Evolutionary conservation across 371 early-diverging fungal genomes (phyloP).

Genomic region (Chytridium lagenaria): DNA sequence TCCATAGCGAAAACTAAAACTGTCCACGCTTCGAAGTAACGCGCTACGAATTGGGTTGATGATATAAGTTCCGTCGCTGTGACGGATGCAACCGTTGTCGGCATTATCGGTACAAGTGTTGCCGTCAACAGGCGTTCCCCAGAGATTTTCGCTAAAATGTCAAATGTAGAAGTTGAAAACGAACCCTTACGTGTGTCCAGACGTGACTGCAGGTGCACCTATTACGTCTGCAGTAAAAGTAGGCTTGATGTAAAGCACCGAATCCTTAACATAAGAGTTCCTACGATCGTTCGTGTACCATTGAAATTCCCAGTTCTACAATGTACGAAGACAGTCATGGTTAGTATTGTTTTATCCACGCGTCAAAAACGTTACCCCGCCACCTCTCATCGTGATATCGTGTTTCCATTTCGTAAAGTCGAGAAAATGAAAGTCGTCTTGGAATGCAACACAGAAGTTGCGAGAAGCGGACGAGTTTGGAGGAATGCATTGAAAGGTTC

Average conservation of each 20-base stretch:
- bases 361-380: slow-evolving; percentile 17
- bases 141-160: too few species aligned
- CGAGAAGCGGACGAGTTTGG: too few species aligned
- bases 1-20: slow-evolving; percentile 56
- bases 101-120: slow-evolving; percentile 45
- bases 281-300: slow-evolving; percentile 25
- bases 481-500: too few species aligned
- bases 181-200: too few species aligned
- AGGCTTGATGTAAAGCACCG: slow-evolving; percentile 68
- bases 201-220: too few species aligned
- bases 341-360: too few species aligned
- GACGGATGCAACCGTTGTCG: slow-evolving; percentile 63
- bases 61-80: slow-evolving; percentile 60
- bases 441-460: slow-evolving; percentile 62
- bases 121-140: too few species aligned
- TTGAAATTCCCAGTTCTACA: too few species aligned
- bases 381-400: slow-evolving; percentile 39
- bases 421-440: slow-evolving; percentile 67
- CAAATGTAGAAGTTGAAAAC: too few species aligned
- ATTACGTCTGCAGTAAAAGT: slow-evolving; percentile 59
- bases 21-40: slow-evolving; percentile 59
- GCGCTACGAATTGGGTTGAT: slow-evolving; percentile 75
- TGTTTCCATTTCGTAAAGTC: slow-evolving; percentile 52
- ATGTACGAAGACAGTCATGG: too few species aligned
- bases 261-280: slow-evolving; percentile 71